phyloP scores from a whole-genome alignment of 2,329 filamentous ascomycete species.

The Bipolaris bicolor region DNA sequence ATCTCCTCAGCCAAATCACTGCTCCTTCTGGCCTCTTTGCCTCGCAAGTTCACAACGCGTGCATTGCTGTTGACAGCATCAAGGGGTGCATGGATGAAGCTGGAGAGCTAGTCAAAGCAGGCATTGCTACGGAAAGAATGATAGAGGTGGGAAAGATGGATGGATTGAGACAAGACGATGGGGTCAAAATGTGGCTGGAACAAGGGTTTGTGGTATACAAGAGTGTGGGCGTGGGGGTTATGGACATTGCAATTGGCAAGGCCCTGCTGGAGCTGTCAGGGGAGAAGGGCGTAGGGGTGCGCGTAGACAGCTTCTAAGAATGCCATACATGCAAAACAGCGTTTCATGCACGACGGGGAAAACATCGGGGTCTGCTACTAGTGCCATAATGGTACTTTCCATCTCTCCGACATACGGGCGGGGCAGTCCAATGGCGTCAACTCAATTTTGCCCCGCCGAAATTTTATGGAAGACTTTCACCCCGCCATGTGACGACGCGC shows the following conservation, averaged over 20 bases:
- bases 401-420: neutral
- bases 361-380: neutral
- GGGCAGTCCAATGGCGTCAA: conserved; percentile 1
- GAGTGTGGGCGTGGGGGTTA: conserved; percentile 59
- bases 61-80: conserved; percentile 34
- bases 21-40: conserved; percentile 4
- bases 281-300: conserved; percentile 20
- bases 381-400: neutral
- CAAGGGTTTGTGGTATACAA: conserved; percentile 56
- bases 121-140: conserved; percentile 31
- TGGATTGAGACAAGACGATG: neutral
- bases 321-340: neutral
- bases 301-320: conserved; percentile 18
- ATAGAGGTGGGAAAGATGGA: conserved; percentile 18
- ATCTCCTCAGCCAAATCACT: conserved; percentile 43
- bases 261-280: conserved; percentile 24
- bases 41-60: conserved; percentile 5
- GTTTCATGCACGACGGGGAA: neutral
- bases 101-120: conserved; percentile 54
- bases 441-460: conserved; percentile 17
- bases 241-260: conserved; percentile 55
- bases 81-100: conserved; percentile 55
- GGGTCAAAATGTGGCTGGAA: conserved; percentile 23
- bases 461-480: conserved; percentile 17
- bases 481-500: conserved; percentile 19